Base-by-base conservation (phyloP, 495 filamentous ascomycete genomes). In the Tricharina praecox region DNA sequence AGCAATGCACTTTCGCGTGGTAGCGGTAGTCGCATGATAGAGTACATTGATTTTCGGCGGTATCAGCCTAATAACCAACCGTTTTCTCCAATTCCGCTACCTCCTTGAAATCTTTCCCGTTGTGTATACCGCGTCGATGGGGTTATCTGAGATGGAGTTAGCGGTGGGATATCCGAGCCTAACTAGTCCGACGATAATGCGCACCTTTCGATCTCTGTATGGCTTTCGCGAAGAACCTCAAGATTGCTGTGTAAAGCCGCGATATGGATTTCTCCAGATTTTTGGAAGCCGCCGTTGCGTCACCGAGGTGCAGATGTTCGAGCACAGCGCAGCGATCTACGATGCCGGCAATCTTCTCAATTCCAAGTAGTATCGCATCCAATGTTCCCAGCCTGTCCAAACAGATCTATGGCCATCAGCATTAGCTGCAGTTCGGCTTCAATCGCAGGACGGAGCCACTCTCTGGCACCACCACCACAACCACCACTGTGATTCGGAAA, bases 291-390 rank as follows among this genome's bases (percentile, higher is more conserved):
- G 5, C 5, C n/a, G 23, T 7, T 4, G 8, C 24, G 8, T 16
- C 24, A 4, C 30, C 39, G 19, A 63, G 46, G 55, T 64, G 63
- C 3, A 63, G 38, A 9, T 46, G 34, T 38, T 65, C 62, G 25
- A 54, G 53, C 34, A 63, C 32, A 1, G 50, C 36, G 44, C 49
- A 63, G 23, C 55, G 43, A 36, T 51, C 50, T 16, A 64, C 56
- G 15, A 64, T 23, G 15, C 55, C 50, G 7, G 53, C 48, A 38
- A 62, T 49, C 30, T 49, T 45, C 21, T 59, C 63, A 39, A 65
- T 26, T 13, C 53, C 58, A 21, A 60, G 48, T 25, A 62, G 23
- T 19, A 59, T 50, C 4, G 30, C 47, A 2, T 49, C 55, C 26
- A 50, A 44, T 15, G 32, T 57, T 32, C 56, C 28, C 33, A n/a